Percentiles rank a stretch among this genome's conserved stretches.
phyloP scores from a whole-genome alignment of 805 yeast genomes.

The Naumovozyma castellii region DNA sequence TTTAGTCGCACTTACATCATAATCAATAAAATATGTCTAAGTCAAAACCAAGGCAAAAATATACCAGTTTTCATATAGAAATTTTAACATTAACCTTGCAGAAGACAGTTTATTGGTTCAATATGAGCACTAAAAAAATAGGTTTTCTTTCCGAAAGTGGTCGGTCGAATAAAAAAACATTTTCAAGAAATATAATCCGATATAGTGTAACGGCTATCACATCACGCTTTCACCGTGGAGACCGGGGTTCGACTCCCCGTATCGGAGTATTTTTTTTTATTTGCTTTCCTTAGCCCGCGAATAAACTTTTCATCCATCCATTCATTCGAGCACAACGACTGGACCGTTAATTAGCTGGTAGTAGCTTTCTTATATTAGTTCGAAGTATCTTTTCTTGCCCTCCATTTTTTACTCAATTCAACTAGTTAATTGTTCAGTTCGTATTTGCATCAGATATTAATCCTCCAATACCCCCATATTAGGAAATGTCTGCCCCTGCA shows the following conservation, averaged over 20 bases:
- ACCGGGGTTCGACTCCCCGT: slow-evolving; percentile 19
- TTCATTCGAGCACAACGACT: not conserved
- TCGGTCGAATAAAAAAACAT: no score
- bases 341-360: not conserved
- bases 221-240: slow-evolving; percentile 20
- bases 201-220: slow-evolving; percentile 26
- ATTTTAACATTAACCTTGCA: no score
- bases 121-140: no score
- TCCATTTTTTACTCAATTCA: not conserved
- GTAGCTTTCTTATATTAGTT: not conserved
- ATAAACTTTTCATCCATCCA: not conserved
- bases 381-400: not conserved
- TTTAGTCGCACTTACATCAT: no score
- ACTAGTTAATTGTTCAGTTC: not conserved
- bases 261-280: slow-evolving; percentile 9
- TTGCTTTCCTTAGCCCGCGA: not conserved
- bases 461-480: not conserved
- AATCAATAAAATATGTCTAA: no score
- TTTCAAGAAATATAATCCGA: slow-evolving; percentile 10
- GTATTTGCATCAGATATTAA: not conserved
- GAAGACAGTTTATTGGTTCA: slow-evolving; percentile 64
- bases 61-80: not conserved
- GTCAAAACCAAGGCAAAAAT: not conserved
- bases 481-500: not conserved
- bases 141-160: no score